Base-by-base conservation (phyloP, 352 stramenopile species). In the Pythium monospermum region DNA sequence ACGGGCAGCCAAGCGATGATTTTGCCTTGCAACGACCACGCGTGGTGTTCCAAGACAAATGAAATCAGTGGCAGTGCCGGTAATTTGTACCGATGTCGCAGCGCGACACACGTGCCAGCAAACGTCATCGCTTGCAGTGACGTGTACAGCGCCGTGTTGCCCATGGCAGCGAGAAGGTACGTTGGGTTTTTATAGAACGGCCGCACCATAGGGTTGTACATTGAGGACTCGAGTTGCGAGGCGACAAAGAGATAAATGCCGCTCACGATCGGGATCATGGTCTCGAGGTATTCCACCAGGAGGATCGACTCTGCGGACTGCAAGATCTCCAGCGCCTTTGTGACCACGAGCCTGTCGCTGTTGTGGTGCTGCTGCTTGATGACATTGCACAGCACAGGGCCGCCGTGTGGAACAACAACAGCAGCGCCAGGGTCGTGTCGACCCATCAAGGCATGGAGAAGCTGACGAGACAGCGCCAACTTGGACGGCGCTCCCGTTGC, bases 251-350 rank as follows among this genome's bases (percentile, higher is more conserved):
- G 18, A 31, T 44, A 61, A 19, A 53, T 18, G 4, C 16, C 33
- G 35, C 44, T 57, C 2, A 42, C 19, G 10, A 51, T 16, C 2
- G 55, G 55, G 1, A 63, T n/a, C 4, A 33, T 42, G 19, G 57
- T 41, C 27, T 57, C 55, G 10, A 63, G 27, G 23, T 63, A 63
- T 30, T 63, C 55, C 21, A 63, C 36, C 2, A 63, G 41, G 7
- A 63, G 11, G 11, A 57, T 42, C 11, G 31, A 23, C 45, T 64
- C 49, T 6, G 32, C 33, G 11, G 47, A 19, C 1, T 53, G 35
- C 26, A 63, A 11, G 11, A 63, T 27, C 32, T 53, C 40, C 0
- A 53, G 44, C 26, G 53, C 21, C 1, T 54, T 31, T 0, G 11
- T 40, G 12, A 58, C 6, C 2, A 54, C 37, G 40, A 35, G 21